phyloP scores from a whole-genome alignment of 768 basidiomycete genomes.

The Mycena rosella region DNA sequence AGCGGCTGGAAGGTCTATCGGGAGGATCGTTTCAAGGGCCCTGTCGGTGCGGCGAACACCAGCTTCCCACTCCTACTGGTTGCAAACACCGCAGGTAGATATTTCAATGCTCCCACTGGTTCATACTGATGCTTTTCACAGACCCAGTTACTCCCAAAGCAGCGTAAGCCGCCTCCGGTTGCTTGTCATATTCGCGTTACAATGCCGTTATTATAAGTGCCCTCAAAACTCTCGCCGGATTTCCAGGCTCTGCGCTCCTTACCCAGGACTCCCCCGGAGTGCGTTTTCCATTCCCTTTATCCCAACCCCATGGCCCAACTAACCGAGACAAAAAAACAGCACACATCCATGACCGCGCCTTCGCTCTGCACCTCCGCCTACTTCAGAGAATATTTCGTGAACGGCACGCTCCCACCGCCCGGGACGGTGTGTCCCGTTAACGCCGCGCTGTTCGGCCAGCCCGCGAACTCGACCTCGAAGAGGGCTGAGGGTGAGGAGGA shows the following conservation, averaged over 20 bases:
- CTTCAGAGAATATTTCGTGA: conserved; percentile 39
- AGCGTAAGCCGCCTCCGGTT: neutral
- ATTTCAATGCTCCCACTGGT: neutral
- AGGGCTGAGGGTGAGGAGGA: conserved; percentile 7
- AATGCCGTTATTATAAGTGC: conserved; percentile 26
- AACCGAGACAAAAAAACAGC: no score
- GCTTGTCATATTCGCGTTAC: neutral
- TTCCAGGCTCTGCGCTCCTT: conserved; percentile 29
- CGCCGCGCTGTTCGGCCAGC: conserved; percentile 24
- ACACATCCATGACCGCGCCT: conserved; percentile 34
- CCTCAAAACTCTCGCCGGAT: conserved; percentile 24
- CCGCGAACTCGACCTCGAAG: neutral
- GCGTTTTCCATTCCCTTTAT: neutral
- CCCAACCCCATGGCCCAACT: neutral
- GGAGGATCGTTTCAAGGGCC: conserved; percentile 25
- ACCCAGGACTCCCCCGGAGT: conserved; percentile 30
- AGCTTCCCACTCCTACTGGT: conserved; percentile 42
- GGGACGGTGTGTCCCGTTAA: conserved; percentile 42
- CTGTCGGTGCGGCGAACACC: conserved; percentile 36
- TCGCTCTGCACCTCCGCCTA: conserved; percentile 39
- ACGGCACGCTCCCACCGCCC: conserved; percentile 40
- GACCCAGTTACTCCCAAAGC: conserved; percentile 29
- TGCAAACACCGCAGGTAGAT: conserved; percentile 42
- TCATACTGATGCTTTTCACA: neutral
- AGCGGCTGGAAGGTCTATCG: conserved; percentile 34